Evolutionary conservation across 2,329 filamentous ascomycete genomes (phyloP), one percentile per base, ranked within the genome.

Genomic region (Cladosporium phlei): DNA sequence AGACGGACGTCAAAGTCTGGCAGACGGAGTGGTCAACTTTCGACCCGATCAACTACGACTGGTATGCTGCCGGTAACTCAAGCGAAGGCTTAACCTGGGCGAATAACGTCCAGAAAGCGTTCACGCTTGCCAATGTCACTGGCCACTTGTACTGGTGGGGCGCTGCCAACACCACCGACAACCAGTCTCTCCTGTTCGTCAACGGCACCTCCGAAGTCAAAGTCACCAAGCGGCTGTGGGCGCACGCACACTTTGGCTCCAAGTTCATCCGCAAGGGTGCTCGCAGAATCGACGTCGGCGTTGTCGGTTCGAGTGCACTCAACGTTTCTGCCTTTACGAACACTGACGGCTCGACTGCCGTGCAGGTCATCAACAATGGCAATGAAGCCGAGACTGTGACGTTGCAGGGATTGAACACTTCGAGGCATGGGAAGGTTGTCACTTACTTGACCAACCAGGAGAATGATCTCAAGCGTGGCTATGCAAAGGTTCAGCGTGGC

Each of bases 121-220:
- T 80, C 11, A 66, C 73, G 5, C 70, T 69, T 54, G 68, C 67
- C 19, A 72, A 75, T 53, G 63, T 74, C 4, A 73, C 69, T 6
- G 77, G 69, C 0, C 79, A 78, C 54, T 64, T 80, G 4, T 79
- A 76, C 62, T 80, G 76, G 76, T 71, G 75, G 56, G 74, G 74
- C 16, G 66, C 69, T 20, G 66, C 65, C 49, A 65, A 64, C 30
- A 66, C 66, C 8, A 65, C 61, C 11, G 48, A 49, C 44, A 67
- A 63, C 52, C 63, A 62, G 50, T 64, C 59, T 37, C 60, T 68
- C 17, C 63, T 69, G 28, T 52, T 50, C 21, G 38, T 55, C 9
- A 50, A 66, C 32, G 54, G 66, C 29, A 63, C 65, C 12, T 59
- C 60, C 14, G 63, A 65, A 38, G 56, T 50, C 27, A 64, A 66